These are phyloP conservation scores for Eimeria brunetti DNA, from an alignment of 169 alveolate genomes.

Conservation along the genomic window DNA sequence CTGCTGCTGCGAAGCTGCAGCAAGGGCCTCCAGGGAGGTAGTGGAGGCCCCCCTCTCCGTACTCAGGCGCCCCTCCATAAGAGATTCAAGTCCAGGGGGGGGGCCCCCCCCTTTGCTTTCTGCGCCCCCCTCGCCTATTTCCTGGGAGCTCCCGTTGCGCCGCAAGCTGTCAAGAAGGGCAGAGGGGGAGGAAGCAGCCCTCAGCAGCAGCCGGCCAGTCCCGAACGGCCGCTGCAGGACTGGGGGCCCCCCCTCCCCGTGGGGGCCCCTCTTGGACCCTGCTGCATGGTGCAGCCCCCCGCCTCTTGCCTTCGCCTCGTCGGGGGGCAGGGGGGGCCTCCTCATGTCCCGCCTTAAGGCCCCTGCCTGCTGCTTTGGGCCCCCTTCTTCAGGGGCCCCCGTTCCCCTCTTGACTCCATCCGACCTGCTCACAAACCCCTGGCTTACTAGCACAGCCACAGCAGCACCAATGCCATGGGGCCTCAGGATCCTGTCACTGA, in stretches of 20 bases:
- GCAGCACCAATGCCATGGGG: conserved; percentile 67
- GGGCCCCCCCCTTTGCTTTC: background rate
- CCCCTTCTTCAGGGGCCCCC: conserved; percentile 25
- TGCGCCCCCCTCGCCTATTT: background rate
- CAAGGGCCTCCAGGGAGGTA: conserved; percentile 25
- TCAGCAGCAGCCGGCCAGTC: conserved; percentile 22
- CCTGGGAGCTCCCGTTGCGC: conserved; percentile 31
- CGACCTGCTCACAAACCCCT: conserved; percentile 38
- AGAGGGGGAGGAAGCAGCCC: conserved; percentile 73
- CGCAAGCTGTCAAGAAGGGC: conserved; percentile 59
- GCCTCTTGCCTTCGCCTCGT: background rate
- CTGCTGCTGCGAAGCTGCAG: conserved; percentile 56
- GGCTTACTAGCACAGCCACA: conserved; percentile 16
- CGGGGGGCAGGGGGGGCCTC: conserved; percentile 48
- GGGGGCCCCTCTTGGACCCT: background rate
- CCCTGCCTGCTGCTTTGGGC: background rate
- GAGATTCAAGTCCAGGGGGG: conserved; percentile 2
- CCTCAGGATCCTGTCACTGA: conserved; percentile 53
- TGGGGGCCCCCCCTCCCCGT: conserved; percentile 43
- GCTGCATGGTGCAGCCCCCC: background rate
- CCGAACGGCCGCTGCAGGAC: conserved; percentile 13
- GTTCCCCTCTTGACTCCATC: conserved; percentile 53
- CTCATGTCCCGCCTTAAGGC: conserved; percentile 19
- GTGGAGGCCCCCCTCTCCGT: conserved; percentile 19
- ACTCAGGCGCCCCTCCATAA: conserved; percentile 3